Percentiles rank a stretch among this genome's conserved stretches.
Evolutionary conservation across 73 alveolate species (phyloP).

Genomic region (Uronychia binucleata): DNA sequence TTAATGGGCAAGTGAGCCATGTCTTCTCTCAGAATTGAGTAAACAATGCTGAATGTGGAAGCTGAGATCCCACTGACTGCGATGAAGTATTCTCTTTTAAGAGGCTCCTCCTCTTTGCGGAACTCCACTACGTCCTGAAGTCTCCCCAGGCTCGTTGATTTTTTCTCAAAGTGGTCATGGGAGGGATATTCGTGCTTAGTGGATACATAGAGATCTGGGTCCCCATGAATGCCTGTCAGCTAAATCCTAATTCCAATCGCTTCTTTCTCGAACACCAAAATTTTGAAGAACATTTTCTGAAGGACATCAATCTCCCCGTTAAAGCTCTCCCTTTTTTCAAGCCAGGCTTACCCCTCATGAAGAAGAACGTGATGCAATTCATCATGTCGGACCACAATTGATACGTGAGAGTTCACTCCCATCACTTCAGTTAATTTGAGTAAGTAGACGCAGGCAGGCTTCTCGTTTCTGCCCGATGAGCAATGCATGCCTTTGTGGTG

Average conservation of each 20-base stretch:
- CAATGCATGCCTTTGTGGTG: slow-evolving; percentile 7
- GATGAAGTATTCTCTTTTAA: too few species aligned
- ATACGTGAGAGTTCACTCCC: slow-evolving; percentile 6
- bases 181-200: background rate
- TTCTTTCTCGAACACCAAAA: slow-evolving; percentile 1
- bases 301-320: background rate
- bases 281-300: slow-evolving; percentile 6
- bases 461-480: background rate
- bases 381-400: slow-evolving; percentile 20
- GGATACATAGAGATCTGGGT: slow-evolving; percentile 46
- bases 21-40: background rate
- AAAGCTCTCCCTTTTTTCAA: background rate
- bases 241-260: slow-evolving; percentile 4
- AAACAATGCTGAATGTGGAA: background rate
- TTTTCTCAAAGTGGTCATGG: slow-evolving; percentile 9
- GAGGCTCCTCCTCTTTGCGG: background rate
- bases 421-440: slow-evolving; percentile 15
- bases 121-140: slow-evolving; percentile 17
- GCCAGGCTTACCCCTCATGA: slow-evolving; percentile 24
- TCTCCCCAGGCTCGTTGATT: slow-evolving; percentile 19
- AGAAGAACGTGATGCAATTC: slow-evolving; percentile 4
- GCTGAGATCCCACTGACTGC: too few species aligned
- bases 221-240: slow-evolving; percentile 41
- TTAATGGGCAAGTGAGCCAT: background rate
- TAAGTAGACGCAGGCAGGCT: slow-evolving; percentile 29